Evolutionary conservation across 1,284 basidiomycete genomes (phyloP), one percentile per base, ranked within the genome.

Genomic region (Heliocybe sulcata): DNA sequence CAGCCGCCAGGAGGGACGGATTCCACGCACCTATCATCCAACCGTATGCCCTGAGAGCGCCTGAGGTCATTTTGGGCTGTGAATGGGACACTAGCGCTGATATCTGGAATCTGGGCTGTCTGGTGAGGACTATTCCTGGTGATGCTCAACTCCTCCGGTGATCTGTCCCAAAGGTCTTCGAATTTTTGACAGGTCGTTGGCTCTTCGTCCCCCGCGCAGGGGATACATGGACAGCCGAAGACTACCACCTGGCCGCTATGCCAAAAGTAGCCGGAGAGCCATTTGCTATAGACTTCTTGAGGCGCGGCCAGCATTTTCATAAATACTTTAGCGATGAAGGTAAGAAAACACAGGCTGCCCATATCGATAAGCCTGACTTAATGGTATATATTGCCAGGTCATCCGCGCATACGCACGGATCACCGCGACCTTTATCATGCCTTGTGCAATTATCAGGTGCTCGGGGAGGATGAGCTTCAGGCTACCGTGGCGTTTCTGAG

Each of bases 31-130:
- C 56, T 25, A 48, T 59, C 33, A 68, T 72, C 42, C 70, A 71
- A 57, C 69, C 70, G 6, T 25, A 42, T 20, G 65, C 65, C 26
- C 61, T 72, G 11, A 69, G 71, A 35, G 65, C 67, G 3, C 72
- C 71, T 12, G 72, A 73, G 56, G 69, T 72, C 26, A 67, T 70
- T 35, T 56, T 71, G 11, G 69, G 69, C 4, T 57, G 54, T 52
- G 58, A 57, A 16, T 72, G 69, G 69, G 61, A 56, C 33, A 57
- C 65, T 23, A 57, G 56, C 1, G 66, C 62, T 16, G 72, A 73
- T 60, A 70, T 73, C 23, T 73, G 71, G 71, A 68, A 63, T 53
- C 58, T 73, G 22, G 71, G 70, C 29, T 71, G 67, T 58, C 54
- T 72, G 53, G 69, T 69, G 56, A 56, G 53, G 23, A 22, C 16